These are phyloP conservation scores for Massospora cicadina DNA, from an alignment of 371 early-diverging fungal species.

Conservation along the genomic window DNA sequence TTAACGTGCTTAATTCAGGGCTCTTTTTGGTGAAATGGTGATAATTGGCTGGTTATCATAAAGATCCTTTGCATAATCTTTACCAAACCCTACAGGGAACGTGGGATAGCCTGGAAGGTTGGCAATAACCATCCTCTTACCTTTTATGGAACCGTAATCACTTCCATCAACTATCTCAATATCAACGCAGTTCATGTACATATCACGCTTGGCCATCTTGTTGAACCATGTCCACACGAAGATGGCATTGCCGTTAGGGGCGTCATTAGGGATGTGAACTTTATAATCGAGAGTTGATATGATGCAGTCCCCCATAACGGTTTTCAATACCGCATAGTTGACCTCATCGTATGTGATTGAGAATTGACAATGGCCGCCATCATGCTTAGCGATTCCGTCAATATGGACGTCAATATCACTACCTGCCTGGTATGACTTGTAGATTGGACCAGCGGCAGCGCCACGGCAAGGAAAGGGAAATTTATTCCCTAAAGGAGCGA, in stretches of 20 bases:
- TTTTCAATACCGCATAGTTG: slow-evolving; percentile 33
- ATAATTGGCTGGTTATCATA: too few species aligned
- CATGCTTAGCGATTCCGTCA: slow-evolving; percentile 14
- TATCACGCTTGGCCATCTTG: slow-evolving; percentile 35
- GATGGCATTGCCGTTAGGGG: slow-evolving; percentile 20
- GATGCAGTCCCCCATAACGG: background rate
- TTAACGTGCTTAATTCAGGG: too few species aligned
- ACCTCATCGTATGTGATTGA: slow-evolving; percentile 39
- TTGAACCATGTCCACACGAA: slow-evolving; percentile 54
- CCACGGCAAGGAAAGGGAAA: background rate
- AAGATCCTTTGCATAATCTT: too few species aligned
- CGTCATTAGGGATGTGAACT: slow-evolving; percentile 28
- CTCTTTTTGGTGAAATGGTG: too few species aligned
- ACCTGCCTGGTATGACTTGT: slow-evolving; percentile 16
- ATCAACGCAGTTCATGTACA: slow-evolving; percentile 52
- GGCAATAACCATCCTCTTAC: slow-evolving; percentile 7
- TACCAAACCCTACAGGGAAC: too few species aligned
- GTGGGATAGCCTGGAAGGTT: slow-evolving; percentile 6
- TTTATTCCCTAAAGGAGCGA: background rate
- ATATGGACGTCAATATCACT: slow-evolving; percentile 16
- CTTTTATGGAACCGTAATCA: too few species aligned
- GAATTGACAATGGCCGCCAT: slow-evolving; percentile 54
- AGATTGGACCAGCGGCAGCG: background rate
- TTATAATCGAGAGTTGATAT: slow-evolving; percentile 18
- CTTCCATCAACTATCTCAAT: slow-evolving; percentile 28